Evolutionary conservation across 2,329 filamentous ascomycete species (phyloP).

Genomic region (Cladophialophora yegresii): DNA sequence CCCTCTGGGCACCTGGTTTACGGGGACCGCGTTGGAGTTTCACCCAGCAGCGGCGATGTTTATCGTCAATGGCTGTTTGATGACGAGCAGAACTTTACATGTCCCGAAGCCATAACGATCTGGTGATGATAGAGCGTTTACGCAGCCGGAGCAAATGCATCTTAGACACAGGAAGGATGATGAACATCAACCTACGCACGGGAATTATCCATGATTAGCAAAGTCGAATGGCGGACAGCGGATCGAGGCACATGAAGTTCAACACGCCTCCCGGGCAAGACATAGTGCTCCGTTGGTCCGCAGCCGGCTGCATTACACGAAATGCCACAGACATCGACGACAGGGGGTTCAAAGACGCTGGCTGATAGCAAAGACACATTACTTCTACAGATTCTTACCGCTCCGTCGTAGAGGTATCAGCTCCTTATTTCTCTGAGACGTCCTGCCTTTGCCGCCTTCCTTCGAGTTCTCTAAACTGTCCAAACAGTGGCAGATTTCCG

Average conservation of each 20-base stretch:
- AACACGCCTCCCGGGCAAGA: not conserved
- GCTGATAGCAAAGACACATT: not conserved
- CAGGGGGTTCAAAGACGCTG: not conserved
- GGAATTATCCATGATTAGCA: not conserved
- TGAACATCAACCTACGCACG: not conserved
- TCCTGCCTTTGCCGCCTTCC: not conserved
- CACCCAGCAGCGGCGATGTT: conserved; percentile 83
- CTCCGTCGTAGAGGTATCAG: not conserved
- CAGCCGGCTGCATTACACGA: not conserved
- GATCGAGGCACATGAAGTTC: not conserved
- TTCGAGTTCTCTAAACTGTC: not conserved
- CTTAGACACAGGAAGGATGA: not conserved
- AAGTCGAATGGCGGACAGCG: not conserved
- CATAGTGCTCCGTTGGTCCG: not conserved
- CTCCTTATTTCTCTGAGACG: not conserved
- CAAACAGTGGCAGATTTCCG: not conserved
- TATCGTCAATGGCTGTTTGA: conserved; percentile 83
- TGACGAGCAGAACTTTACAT: conserved; percentile 93
- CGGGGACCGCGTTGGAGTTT: conserved; percentile 72
- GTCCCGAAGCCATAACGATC: not conserved
- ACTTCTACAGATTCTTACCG: not conserved
- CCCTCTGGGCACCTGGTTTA: conserved; percentile 70
- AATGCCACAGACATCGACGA: not conserved
- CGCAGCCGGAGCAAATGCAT: not conserved
- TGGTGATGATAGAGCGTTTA: not conserved